Conservation (phyloP, 2,329 filamentous ascomycete species). For the Fusarium torreyae region DNA sequence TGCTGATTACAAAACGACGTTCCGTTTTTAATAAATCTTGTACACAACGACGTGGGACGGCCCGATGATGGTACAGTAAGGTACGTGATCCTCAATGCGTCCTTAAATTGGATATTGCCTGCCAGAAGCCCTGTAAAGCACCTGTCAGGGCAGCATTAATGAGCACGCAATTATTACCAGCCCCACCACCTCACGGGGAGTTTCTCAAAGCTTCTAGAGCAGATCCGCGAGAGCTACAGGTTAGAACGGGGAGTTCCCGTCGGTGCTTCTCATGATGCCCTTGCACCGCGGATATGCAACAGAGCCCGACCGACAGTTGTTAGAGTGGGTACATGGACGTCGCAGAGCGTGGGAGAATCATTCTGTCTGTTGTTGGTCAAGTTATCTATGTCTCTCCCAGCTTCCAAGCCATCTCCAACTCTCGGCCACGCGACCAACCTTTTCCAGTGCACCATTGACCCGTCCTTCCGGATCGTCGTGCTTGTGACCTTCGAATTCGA, state of each 20-base stretch:
- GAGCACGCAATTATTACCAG: slow-evolving; percentile 39
- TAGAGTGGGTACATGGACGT: slow-evolving; percentile 14
- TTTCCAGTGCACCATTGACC: slow-evolving; percentile 73
- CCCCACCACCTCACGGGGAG: slow-evolving; percentile 46
- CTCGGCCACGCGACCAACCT: slow-evolving; percentile 71
- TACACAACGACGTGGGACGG: slow-evolving; percentile 10
- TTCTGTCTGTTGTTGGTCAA: slow-evolving; percentile 36
- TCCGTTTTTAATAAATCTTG: slow-evolving; percentile 11
- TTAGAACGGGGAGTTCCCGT: slow-evolving; percentile 34
- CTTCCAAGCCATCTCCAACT: slow-evolving; percentile 79
- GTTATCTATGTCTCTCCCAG: slow-evolving; percentile 65
- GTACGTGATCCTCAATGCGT: slow-evolving; percentile 16
- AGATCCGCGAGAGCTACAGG: slow-evolving; percentile 22
- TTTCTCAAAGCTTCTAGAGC: slow-evolving; percentile 34
- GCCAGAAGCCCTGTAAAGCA: slow-evolving; percentile 23
- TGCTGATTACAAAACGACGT: slow-evolving; percentile 31
- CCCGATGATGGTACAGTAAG: slow-evolving; percentile 19
- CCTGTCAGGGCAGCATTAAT: slow-evolving; percentile 27
- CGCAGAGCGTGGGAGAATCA: slow-evolving; percentile 18
- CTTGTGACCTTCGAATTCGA: slow-evolving; percentile 83
- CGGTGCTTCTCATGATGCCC: slow-evolving; percentile 22
- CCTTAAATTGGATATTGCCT: slow-evolving; percentile 6
- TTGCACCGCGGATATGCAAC: slow-evolving; percentile 26
- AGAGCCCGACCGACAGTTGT: slow-evolving; percentile 14
- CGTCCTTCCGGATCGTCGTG: slow-evolving; percentile 66